Percentiles rank a stretch among this genome's conserved stretches.
Conservation (phyloP, 2,329 filamentous ascomycete genomes). For the Calycina herbarum region DNA sequence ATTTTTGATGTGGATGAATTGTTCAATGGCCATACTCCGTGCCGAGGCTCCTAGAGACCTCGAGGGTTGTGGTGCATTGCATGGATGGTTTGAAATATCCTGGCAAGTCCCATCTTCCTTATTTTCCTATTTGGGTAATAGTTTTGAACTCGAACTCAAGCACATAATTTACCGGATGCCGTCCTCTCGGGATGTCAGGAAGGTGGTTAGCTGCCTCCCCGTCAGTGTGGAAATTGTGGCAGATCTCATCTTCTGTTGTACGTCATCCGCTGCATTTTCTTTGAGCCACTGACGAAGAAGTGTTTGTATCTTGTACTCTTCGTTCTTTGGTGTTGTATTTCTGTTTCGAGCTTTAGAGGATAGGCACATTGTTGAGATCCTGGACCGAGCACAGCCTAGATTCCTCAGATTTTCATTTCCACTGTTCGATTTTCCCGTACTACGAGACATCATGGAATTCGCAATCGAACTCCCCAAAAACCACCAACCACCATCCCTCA, state of each 20-base stretch:
- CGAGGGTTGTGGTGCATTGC: neutral
- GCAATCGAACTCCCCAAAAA: conserved; percentile 12
- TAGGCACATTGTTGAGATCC: neutral
- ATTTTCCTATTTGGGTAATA: conserved; percentile 1
- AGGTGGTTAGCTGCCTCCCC: neutral
- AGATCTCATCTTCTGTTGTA: neutral
- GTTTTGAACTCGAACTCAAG: neutral
- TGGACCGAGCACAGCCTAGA: neutral
- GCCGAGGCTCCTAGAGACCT: neutral
- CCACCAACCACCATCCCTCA: conserved; percentile 45
- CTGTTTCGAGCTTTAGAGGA: neutral
- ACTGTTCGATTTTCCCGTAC: neutral
- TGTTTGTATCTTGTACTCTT: neutral
- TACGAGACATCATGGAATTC: conserved; percentile 10
- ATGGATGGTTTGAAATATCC: neutral
- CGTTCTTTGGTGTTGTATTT: neutral
- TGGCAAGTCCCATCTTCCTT: neutral
- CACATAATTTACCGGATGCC: neutral
- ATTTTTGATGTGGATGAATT: neutral
- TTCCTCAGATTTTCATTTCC: neutral
- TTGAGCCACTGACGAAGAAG: neutral
- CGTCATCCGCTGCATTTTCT: neutral
- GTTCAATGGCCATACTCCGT: neutral
- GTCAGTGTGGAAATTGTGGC: neutral
- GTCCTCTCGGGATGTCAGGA: neutral